Base-by-base conservation (phyloP, 2,329 filamentous ascomycete genomes). In the Alternaria hordeiaustralica region DNA sequence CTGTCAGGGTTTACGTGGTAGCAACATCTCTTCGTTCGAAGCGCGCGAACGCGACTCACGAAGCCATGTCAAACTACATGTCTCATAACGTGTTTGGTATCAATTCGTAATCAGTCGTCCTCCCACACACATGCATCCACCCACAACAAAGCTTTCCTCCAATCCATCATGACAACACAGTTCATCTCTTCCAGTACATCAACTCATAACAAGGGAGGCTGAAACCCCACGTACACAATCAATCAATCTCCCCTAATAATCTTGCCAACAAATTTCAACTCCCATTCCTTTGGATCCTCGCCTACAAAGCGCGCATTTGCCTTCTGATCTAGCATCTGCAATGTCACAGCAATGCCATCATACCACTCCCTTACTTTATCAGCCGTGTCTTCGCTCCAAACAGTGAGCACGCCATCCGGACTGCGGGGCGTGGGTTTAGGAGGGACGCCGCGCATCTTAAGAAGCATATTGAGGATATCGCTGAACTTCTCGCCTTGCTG, bases 401-500 rank as follows among this genome's bases (percentile, higher is more conserved):
- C 69, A 13, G 76, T 70, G 6, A 83, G 69, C 43, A 78, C 72
- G 41, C 79, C 77, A 50, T 82, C 75, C 11, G 71, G 65, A 41
- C 66, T 64, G n/a, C 75, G 64, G 4, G 72, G 59, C 6, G 74
- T 63, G 5, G 79, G 81, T 55, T 79, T 81, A 0, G 83, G 83
- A 5, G 81, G 81, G 5, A 85, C 78, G 12, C 78, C 80, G 7
- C 87, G 85, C 84, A 89, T 87, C 66, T 85, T 85, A 51, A 89
- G 78, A 30, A 89, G 77, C 81, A 87, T 87, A 60, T 84, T 82
- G 5, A 89, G 76, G 30, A 88, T 84, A 55, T 87, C 84, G 20
- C 85, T 83, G 65, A 89, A 88, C n/a, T 82, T 82, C 58, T 87
- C 84, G 44, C 85, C 87, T 75, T 89, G 87, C 49, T 81, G 82